phyloP scores from a whole-genome alignment of 73 alveolate genomes.

The Effrenium voratum region DNA sequence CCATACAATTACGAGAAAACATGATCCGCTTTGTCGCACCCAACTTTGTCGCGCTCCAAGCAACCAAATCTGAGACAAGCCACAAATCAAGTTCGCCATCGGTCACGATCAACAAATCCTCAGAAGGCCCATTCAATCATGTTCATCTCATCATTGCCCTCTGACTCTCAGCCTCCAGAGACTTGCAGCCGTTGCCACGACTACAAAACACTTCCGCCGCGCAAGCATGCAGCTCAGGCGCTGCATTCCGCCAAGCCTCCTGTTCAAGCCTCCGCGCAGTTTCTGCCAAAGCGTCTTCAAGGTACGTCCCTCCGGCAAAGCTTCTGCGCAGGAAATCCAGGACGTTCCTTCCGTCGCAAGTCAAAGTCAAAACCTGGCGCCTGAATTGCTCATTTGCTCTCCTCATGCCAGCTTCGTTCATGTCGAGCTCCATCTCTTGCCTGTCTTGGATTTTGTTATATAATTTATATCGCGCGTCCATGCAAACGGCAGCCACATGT shows the following conservation, averaged over 20 bases:
- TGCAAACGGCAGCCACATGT: background rate
- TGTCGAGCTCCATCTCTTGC: conserved; percentile 67
- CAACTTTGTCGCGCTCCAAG: background rate
- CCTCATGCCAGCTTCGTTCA: conserved; percentile 56
- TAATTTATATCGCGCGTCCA: no score
- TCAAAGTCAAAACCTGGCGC: background rate
- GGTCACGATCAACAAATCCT: conserved; percentile 52
- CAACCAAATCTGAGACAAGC: background rate
- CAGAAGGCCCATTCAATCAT: background rate
- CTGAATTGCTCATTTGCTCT: background rate
- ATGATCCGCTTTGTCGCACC: no score
- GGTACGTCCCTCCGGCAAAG: conserved; percentile 63
- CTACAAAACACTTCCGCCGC: no score
- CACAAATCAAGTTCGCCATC: conserved; percentile 47
- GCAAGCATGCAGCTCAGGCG: background rate
- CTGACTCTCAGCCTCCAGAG: no score
- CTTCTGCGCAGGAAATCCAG: conserved; percentile 20
- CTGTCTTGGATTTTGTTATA: background rate
- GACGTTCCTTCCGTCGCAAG: background rate
- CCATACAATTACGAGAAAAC: no score
- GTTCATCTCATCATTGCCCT: background rate
- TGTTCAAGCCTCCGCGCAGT: background rate
- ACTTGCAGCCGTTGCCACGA: no score
- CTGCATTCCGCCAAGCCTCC: conserved; percentile 39
- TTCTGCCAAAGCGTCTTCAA: conserved; percentile 40